Conservation (phyloP, 352 stramenopile genomes). For the Phytophthora ramorum region DNA sequence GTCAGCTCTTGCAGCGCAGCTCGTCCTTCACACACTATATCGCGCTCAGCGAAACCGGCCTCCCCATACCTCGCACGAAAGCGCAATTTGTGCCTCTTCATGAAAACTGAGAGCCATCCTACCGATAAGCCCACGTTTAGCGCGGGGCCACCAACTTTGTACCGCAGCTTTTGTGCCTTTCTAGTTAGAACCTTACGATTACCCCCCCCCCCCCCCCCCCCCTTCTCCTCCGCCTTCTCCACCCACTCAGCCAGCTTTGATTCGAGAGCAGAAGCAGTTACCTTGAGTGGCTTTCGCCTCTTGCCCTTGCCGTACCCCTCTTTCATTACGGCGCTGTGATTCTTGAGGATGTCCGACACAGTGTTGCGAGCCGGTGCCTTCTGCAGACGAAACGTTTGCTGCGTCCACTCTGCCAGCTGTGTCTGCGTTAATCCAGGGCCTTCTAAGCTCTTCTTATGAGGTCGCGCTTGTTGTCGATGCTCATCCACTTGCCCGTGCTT, state of each 20-base stretch:
- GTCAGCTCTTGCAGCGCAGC: background rate
- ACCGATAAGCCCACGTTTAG: background rate
- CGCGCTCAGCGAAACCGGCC: background rate
- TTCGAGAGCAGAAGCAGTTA: background rate
- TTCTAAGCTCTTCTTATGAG: background rate
- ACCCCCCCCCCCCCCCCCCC: too few relatives aligned
- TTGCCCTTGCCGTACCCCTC: constrained; percentile 3
- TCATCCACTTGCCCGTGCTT: too few relatives aligned
- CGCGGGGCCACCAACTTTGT: background rate
- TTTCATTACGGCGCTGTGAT: constrained; percentile 1
- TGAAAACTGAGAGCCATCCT: background rate
- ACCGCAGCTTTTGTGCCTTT: background rate
- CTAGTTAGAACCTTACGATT: constrained; percentile 2
- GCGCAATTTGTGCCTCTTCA: constrained; percentile 6
- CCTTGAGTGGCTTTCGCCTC: too few relatives aligned
- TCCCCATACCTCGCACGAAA: background rate
- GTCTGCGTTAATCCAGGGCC: background rate
- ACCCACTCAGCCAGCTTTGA: background rate
- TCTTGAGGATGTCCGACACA: background rate
- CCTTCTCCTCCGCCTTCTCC: background rate
- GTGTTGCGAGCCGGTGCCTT: constrained; percentile 4
- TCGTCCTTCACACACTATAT: background rate
- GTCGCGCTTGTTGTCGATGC: background rate
- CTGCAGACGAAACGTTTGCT: background rate
- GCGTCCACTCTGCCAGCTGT: background rate